Percentiles rank a stretch among this genome's conserved stretches.
Conservation (phyloP, 2,329 filamentous ascomycete species). For the Chrysosporium queenslandicum region DNA sequence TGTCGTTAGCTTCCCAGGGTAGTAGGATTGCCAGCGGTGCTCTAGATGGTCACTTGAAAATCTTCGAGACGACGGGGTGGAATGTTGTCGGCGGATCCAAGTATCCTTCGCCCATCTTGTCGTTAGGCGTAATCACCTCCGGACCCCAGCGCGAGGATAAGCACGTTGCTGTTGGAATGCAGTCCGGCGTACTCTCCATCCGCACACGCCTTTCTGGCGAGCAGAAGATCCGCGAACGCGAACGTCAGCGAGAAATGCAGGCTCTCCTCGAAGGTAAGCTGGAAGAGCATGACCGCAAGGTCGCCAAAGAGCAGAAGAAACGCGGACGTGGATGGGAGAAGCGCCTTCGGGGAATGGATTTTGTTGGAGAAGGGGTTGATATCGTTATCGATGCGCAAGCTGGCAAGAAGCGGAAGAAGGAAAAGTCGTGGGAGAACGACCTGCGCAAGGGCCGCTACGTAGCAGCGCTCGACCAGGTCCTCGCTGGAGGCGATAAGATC, state of each 20-base stretch:
- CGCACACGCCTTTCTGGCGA: constrained; percentile 77
- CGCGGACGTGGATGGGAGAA: constrained; percentile 52
- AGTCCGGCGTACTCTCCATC: constrained; percentile 82
- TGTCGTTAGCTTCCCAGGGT: constrained; percentile 71
- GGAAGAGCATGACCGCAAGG: constrained; percentile 63
- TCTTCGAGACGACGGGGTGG: constrained; percentile 90
- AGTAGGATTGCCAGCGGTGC: constrained; percentile 76
- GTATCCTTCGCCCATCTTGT: constrained; percentile 83
- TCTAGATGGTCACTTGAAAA: constrained; percentile 90
- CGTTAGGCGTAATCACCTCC: constrained; percentile 63
- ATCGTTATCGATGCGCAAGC: constrained; percentile 71
- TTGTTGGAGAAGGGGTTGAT: constrained; percentile 73
- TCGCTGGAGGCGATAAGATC: constrained; percentile 51
- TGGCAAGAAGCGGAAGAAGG: constrained; percentile 55
- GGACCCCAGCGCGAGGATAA: constrained; percentile 67
- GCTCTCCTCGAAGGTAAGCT: constrained; percentile 68
- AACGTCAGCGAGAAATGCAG: constrained; percentile 75
- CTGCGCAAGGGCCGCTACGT: constrained; percentile 69
- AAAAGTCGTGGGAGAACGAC: constrained; percentile 68
- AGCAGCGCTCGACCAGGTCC: constrained; percentile 66
- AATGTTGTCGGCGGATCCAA: constrained; percentile 93
- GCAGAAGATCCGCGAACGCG: constrained; percentile 64
- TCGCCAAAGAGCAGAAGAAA: constrained; percentile 58
- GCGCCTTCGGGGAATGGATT: constrained; percentile 60
- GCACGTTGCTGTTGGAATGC: constrained; percentile 89